phyloP scores from a whole-genome alignment of 441 rosid species.

The Cnidoscolus chayamansa region DNA sequence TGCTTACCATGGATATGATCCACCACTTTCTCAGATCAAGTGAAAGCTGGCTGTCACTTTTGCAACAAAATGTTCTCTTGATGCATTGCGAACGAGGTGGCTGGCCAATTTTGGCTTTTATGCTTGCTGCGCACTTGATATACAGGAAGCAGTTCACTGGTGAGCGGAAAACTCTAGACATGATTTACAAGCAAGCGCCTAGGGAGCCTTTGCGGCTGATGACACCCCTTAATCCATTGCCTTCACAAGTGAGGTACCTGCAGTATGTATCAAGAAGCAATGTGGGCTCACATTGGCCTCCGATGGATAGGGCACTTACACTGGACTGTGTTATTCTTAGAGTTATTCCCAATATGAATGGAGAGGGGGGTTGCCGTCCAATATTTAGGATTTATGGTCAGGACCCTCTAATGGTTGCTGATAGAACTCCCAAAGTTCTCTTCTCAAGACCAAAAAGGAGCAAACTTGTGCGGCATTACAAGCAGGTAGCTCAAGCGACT shows the following conservation, averaged over 20 bases:
- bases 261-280: constrained; percentile 86
- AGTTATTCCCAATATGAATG: constrained; percentile 59
- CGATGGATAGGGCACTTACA: constrained; percentile 69
- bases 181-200: constrained; percentile 91
- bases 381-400: constrained; percentile 81
- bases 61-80: constrained; percentile 61
- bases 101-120: constrained; percentile 83
- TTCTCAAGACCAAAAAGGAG: constrained; percentile 71
- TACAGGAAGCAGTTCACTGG: constrained; percentile 80
- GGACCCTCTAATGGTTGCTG: constrained; percentile 63
- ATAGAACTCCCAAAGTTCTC: constrained; percentile 63
- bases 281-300: constrained; percentile 78
- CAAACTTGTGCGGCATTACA: constrained; percentile 57
- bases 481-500: constrained; percentile 48
- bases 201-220: constrained; percentile 75
- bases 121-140: constrained; percentile 76
- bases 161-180: constrained; percentile 84
- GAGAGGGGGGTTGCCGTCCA: constrained; percentile 80
- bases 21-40: constrained; percentile 91
- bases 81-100: constrained; percentile 92
- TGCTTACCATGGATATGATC: constrained; percentile 74
- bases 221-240: constrained; percentile 77
- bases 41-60: constrained; percentile 93
- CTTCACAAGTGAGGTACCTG: constrained; percentile 84
- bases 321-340: constrained; percentile 72